Base-by-base conservation (phyloP, 1,284 basidiomycete species). In the Acaromyces ingoldii region DNA sequence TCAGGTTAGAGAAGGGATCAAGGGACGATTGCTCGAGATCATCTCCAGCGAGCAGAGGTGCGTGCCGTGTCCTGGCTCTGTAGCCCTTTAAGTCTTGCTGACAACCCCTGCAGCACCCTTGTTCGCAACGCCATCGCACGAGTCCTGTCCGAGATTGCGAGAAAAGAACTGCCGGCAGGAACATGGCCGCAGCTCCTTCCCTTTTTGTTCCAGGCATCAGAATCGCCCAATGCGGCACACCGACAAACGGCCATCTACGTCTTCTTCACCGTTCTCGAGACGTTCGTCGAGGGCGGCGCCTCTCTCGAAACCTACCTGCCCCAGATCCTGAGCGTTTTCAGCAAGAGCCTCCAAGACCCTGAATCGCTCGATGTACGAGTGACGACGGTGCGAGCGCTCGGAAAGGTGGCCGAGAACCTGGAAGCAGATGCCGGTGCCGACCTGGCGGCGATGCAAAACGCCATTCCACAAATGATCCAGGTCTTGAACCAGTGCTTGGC, bases 231-330 rank as follows among this genome's bases (percentile, higher is more conserved):
- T 49, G 83, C 84, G 28, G 77, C 82, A 0, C 89, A 95, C 68
- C 88, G 93, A 53, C 91, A 96, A 82, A 85, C 91, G 53, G 89
- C 89, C 55, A 82, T 89, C 60, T 97, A 86, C 77, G 91, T 96
- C 63, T 83, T 98, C 40, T 95, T 83, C 78, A 88, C 89, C 31
- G 84, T 96, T 25, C 83, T 97, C 58, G 95, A 98, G 77, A 89
- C 85, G 58, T 86, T 96, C 66, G 86, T 91, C 60, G 90, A 93
- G 67, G 65, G 62, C 17, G 70, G 70, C 40, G 71, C 67, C 37
- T 85, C 84, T 4, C 88, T 93, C 78, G 85, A 87, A 74, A 80
- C 84, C 61, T 84, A 90, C 68, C 80, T 90, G 15, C 82, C 83
- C 54, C 83, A 81, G 59, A 82, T 98, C 62, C 91, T 96, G 79